Evolutionary conservation across 768 basidiomycete species (phyloP).

Genomic region (Leccinum boreale): DNA sequence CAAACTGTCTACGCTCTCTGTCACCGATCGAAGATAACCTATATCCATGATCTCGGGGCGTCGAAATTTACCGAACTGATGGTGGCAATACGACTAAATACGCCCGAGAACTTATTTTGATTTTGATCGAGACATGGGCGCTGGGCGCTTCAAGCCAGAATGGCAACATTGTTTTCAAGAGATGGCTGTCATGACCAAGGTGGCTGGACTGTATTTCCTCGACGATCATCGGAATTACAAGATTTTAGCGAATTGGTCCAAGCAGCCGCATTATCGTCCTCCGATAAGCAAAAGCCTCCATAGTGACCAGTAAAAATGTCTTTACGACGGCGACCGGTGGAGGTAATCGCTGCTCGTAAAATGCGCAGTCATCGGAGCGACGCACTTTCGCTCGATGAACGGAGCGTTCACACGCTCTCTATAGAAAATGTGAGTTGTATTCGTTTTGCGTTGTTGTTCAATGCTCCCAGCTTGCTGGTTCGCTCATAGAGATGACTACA

Average conservation of each 20-base stretch:
- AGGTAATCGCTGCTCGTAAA: background rate
- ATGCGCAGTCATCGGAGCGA: background rate
- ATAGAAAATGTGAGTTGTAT: background rate
- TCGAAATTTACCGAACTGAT: background rate
- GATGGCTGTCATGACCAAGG: background rate
- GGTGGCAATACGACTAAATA: background rate
- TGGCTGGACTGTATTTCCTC: background rate
- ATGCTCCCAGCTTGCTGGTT: background rate
- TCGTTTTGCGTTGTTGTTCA: background rate
- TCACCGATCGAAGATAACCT: background rate
- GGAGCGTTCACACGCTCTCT: background rate
- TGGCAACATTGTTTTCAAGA: background rate
- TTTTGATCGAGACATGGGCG: background rate
- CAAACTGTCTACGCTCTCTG: background rate
- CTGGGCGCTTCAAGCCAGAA: background rate
- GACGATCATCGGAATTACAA: background rate
- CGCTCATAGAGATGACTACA: conserved; percentile 20
- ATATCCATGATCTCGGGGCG: background rate
- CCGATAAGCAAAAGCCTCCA: background rate
- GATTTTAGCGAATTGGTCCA: background rate
- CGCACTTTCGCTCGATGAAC: no score
- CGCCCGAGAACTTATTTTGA: background rate
- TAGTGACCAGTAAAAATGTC: no score
- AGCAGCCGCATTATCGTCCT: background rate
- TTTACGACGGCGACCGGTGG: background rate